Evolutionary conservation across 148 eudicot species (phyloP).

Genomic region (Nepenthes gracilis): DNA sequence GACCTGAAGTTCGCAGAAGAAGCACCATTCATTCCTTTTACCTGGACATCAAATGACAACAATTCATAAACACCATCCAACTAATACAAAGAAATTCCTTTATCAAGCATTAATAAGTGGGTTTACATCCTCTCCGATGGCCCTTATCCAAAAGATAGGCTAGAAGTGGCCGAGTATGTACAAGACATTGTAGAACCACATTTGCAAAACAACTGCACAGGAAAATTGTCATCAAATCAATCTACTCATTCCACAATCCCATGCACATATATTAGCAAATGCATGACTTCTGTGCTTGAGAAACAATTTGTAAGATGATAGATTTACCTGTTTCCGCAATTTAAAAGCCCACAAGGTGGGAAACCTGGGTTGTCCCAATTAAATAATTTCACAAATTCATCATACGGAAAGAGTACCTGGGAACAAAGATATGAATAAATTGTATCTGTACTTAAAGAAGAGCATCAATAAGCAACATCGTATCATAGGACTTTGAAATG

Average conservation of each 20-base stretch:
- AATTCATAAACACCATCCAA: conserved; percentile 5
- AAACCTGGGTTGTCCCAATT: conserved; percentile 56
- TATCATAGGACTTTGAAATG: neutral
- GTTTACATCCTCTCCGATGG: conserved; percentile 65
- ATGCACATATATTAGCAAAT: neutral
- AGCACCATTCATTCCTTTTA: conserved; percentile 79
- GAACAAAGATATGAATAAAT: conserved; percentile 3
- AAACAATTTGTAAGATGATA: conserved; percentile 3
- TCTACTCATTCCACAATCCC: neutral
- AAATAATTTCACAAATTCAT: conserved; percentile 69
- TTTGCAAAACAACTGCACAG: conserved; percentile 84
- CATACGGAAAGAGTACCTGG: conserved; percentile 89
- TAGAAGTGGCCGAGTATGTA: conserved; percentile 73
- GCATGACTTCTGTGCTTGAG: neutral
- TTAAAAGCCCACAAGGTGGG: conserved; percentile 88
- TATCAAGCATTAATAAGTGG: neutral
- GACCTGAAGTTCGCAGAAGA: conserved; percentile 74
- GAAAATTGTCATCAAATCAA: neutral
- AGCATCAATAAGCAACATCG: neutral
- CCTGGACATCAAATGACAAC: conserved; percentile 31
- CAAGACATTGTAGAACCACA: conserved; percentile 88
- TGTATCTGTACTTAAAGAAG: neutral
- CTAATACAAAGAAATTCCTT: neutral
- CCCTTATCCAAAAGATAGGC: conserved; percentile 78
- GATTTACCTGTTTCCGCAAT: conserved; percentile 90